Percentiles rank a stretch among this genome's conserved stretches.
phyloP scores from a whole-genome alignment of 768 basidiomycete genomes.

The Coprinellus micaceus region DNA sequence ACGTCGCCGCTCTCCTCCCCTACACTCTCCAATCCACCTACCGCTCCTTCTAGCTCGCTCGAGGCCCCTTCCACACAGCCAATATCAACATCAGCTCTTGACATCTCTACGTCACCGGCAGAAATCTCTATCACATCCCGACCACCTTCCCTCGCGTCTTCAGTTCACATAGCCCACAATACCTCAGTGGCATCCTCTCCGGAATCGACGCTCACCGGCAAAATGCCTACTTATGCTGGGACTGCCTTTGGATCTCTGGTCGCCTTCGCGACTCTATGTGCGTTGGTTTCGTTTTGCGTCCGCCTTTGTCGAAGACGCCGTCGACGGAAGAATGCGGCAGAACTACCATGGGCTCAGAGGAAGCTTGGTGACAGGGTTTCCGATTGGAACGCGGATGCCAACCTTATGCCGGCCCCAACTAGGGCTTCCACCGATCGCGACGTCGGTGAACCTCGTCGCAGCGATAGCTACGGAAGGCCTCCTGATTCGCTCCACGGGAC shows the following conservation, averaged over 20 bases:
- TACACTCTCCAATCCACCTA: neutral
- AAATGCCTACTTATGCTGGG: slow-evolving; percentile 46
- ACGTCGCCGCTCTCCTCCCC: slow-evolving; percentile 4
- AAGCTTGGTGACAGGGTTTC: neutral
- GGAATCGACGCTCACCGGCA: slow-evolving; percentile 4
- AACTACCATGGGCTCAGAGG: slow-evolving; percentile 32
- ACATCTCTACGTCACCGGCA: slow-evolving; percentile 7
- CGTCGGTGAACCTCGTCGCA: slow-evolving; percentile 39
- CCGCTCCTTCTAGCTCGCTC: neutral
- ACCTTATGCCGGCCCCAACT: neutral
- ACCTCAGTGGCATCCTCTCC: slow-evolving; percentile 3
- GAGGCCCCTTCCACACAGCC: neutral
- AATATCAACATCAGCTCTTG: neutral
- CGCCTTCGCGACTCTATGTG: slow-evolving; percentile 40
- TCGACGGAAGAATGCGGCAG: slow-evolving; percentile 24
- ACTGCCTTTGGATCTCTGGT: slow-evolving; percentile 47
- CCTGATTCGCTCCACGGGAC: slow-evolving; percentile 16
- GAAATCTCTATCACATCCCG: slow-evolving; percentile 2
- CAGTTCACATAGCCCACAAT: slow-evolving; percentile 5
- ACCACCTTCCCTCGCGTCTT: neutral
- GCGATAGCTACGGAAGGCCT: slow-evolving; percentile 20
- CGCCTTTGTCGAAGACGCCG: slow-evolving; percentile 31
- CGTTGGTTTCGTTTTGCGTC: slow-evolving; percentile 48
- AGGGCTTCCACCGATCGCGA: slow-evolving; percentile 35
- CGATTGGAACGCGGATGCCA: slow-evolving; percentile 6